A percentile compares a stretch with the other conserved stretches of the same genome.
These are phyloP conservation scores for Rhododendron simsii DNA, from an alignment of 148 eudicot species.

Conservation along the genomic window DNA sequence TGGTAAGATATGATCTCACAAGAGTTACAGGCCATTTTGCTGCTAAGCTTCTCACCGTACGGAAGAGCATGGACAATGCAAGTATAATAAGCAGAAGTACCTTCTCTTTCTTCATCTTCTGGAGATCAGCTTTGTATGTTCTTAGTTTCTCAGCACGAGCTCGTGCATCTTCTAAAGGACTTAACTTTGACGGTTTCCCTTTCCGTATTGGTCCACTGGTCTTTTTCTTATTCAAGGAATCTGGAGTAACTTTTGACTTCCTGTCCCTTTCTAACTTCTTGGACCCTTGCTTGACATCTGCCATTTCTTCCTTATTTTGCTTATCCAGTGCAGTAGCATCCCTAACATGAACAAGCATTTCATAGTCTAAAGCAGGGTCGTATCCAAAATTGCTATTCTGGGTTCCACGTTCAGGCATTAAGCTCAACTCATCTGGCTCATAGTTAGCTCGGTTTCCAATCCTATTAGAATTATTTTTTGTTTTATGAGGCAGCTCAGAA, in stretches of 20 bases:
- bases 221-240: constrained; percentile 43
- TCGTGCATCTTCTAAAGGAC: constrained; percentile 81
- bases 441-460: constrained; percentile 27
- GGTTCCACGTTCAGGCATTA: constrained; percentile 68
- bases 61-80: not conserved
- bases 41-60: not conserved
- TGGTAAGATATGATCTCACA: constrained; percentile 1
- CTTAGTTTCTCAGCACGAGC: constrained; percentile 93
- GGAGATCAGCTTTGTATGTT: constrained; percentile 89
- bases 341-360: constrained; percentile 46
- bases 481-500: constrained; percentile 50
- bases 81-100: constrained; percentile 30
- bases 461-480: constrained; percentile 31
- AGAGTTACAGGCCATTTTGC: not conserved
- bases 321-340: constrained; percentile 26
- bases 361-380: constrained; percentile 73
- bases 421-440: constrained; percentile 73
- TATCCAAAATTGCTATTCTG: constrained; percentile 38
- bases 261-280: constrained; percentile 52
- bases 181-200: constrained; percentile 62
- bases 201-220: constrained; percentile 43
- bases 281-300: constrained; percentile 41
- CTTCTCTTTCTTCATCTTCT: constrained; percentile 88
- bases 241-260: constrained; percentile 36
- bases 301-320: constrained; percentile 28